Evolutionary conservation across 768 basidiomycete genomes (phyloP), one percentile per base, ranked within the genome.

Genomic region (Lactarius psammicola): DNA sequence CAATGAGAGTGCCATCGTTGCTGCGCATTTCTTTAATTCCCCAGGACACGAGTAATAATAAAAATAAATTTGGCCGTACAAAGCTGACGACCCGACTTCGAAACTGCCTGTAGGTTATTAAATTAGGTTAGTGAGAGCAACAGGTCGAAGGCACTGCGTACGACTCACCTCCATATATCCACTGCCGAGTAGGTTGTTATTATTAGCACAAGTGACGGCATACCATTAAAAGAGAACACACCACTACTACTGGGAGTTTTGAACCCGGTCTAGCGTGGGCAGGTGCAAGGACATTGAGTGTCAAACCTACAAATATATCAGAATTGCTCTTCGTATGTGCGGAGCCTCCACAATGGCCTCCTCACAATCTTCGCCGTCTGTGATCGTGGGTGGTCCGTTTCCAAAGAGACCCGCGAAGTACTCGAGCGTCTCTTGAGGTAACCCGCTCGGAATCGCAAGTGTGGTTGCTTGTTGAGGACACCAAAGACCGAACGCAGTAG

Each of bases 191-290:
- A n/a, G 8, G 13, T 31, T n/a, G 20, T 33, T 26, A 30, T 17
- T 30, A 30, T 31, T 3, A 56, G 34, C 4, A 9, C 20, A 26
- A 23, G 34, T n/a, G 23, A 44, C 6, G 17, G 13, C 11, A 28
- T 23, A 15, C 18, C 30, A 20, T 3, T 20, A 26, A 54, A 0
- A 40, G 20, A 34, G 33, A 18, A 57, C 72, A 26, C 34, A 74
- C 73, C 26, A 72, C 71, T 33, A 72, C 57, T 20, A 74, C 72
- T 0, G 72, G 72, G n/a, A 73, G 44, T 26, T 65, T 60, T n/a
- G 64, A 33, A 20, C 34, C 23, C 3, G 63, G 40, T 28, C 6
- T 46, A 6, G 56, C 54, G 17, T 51, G 5, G 34, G 65, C 33
- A 5, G 73, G 72, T 31, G 40, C 53, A 13, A 73, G 33, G 23